phyloP scores from a whole-genome alignment of 176 grass and related monocot genomes.

The Hordeum vulgare region MorexV3_pseudomolecules_assembly NC_058521.1:1373796-1374295 shows the following conservation, averaged over 20 bases:
- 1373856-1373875: conserved; percentile 4
- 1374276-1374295: too few relatives aligned
- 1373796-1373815: not conserved
- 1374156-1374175: too few relatives aligned
- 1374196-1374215: not conserved
- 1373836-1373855: not conserved
- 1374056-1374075: not conserved
- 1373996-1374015: not conserved
- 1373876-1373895: not conserved
- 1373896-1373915: not conserved
- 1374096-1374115: too few relatives aligned
- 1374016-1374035: not conserved
- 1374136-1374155: too few relatives aligned
- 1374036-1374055: not conserved
- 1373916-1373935: not conserved
- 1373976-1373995: conserved; percentile 7
- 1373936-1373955: not conserved
- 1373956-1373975: not conserved
- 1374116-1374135: too few relatives aligned
- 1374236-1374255: too few relatives aligned
- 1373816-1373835: conserved; percentile 1
- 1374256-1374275: too few relatives aligned
- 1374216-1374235: too few relatives aligned
- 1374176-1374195: too few relatives aligned
- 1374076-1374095: not conserved